Base-by-base conservation (phyloP, 176 grass and related monocot species). In the Eremochloa ophiuroides region DNA sequence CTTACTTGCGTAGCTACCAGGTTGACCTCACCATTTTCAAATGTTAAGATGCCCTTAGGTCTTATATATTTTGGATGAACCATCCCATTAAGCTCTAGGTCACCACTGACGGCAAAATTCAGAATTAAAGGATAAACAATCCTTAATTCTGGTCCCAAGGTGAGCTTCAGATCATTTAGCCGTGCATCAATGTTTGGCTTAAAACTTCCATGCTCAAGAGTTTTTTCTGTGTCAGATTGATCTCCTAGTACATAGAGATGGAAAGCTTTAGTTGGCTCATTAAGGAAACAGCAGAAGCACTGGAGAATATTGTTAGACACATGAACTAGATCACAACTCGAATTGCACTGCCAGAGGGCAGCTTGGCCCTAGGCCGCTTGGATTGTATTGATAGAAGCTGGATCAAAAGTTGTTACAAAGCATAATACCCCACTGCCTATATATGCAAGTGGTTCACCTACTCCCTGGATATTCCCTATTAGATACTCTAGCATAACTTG, bases 1-100 rank as follows among this genome's bases (percentile, higher is more conserved):
- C 69, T 87, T 83, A 98, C 95, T 87, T 98, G 95, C 12, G 95
- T 95, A 60, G 95, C 95, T 79, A 98, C 95, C 82, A 98, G 87
- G 62, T 98, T 98, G 86, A 98, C 90, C 77, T 95, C 88, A 28
- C 95, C 95, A 39, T 98, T 98, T 91, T 98, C 95, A 88, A 98
- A 98, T 69, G 88, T 86, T 72, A 98, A 95, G 77, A 89, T 65
- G 60, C 95, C 95, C 72, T 88, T 98, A n/a, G 95, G 95, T 75
- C 91, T 94, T 79, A 98, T 95, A 84, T 88, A 82, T 88, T 98
- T 95, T 43, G 90, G 88, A 87, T 95, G 90, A 83, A 89, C 84
- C 92, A 89, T 87, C 79, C 96, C 96, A 89, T 88, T 90, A 74
- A 98, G 86, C 75, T 95, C 96, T 68, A 98, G 84, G 46, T 98